Evolutionary conservation across 345 rosid species (phyloP).

Genomic region (Hibiscus mutabilis): DNA sequence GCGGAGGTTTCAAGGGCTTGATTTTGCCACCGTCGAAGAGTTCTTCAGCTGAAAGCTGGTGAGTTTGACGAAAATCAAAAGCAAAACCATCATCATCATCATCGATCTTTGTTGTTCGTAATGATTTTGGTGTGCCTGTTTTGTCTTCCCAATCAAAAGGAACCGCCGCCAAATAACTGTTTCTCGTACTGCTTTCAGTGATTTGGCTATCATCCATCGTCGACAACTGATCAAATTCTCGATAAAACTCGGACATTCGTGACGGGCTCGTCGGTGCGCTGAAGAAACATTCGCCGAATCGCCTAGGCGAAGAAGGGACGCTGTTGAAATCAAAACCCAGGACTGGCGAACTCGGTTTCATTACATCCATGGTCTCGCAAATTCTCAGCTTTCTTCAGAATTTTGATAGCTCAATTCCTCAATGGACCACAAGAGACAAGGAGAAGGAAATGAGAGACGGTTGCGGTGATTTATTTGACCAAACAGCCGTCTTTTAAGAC

Average conservation of each 20-base stretch:
- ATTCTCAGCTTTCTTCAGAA: neutral
- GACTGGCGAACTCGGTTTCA: constrained; percentile 25
- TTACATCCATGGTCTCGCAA: constrained; percentile 34
- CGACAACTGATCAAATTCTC: constrained; percentile 31
- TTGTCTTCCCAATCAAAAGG: constrained; percentile 62
- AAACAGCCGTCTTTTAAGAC: too few relatives aligned
- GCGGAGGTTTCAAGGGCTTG: constrained; percentile 60
- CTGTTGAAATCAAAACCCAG: constrained; percentile 51
- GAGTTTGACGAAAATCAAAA: constrained; percentile 27
- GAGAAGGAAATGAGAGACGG: too few relatives aligned
- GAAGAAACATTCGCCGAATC: constrained; percentile 51
- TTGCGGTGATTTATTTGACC: too few relatives aligned
- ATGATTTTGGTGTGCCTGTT: constrained; percentile 53
- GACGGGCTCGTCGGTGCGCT: constrained; percentile 82
- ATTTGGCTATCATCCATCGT: neutral
- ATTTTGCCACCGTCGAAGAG: constrained; percentile 72
- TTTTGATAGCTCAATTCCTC: too few relatives aligned
- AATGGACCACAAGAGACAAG: too few relatives aligned
- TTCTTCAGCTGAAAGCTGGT: constrained; percentile 51
- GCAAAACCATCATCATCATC: constrained; percentile 40
- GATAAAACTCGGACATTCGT: constrained; percentile 47
- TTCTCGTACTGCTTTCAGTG: neutral
- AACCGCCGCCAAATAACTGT: constrained; percentile 19
- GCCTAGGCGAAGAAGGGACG: constrained; percentile 62
- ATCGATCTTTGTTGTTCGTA: neutral